Evolutionary conservation across 176 grass and related monocot genomes (phyloP), one percentile per base, ranked within the genome.

Genomic region (Puccinellia tenuiflora): DNA sequence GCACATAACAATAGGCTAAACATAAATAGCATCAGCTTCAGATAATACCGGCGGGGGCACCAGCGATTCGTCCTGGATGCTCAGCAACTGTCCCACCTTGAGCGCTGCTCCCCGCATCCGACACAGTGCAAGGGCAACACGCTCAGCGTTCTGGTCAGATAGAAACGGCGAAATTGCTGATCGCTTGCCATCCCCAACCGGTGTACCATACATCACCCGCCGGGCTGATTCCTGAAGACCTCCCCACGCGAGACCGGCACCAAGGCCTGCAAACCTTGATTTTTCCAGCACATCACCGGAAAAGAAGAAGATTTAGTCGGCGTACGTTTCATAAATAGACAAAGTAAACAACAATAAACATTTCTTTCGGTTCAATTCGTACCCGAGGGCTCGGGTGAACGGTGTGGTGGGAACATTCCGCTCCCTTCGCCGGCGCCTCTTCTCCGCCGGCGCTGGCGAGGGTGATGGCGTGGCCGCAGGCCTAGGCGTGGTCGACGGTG

Each of bases 41-140:
- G 54, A 46, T 20, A 85, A n/a, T 95, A 98, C 96, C 85, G 92
- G 96, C 0, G 88, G 83, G 17, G 96, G 96, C 28, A 95, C 93
- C 15, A 98, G 90, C 18, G 96, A 95, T 75, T 98, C 92, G 57
- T 98, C 96, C 84, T 98, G 96, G 60, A 98, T 98, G 85, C 96
- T 95, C 85, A 98, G 84, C 92, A 98, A 90, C 85, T 98, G 91
- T 17, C 92, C 96, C 25, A 95, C 89, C 77, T 98, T 95, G 53
- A 98, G 89, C 6, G 96, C 96, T 0, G 96, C 96, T 38, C 96
- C 96, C 25, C 92, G 68, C 96, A 98, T 98, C 62, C 96, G 88
- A 61, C 96, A 98, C 59, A 95, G 81, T 0, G 96, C 96, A 43
- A 95, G 79, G 4, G 96, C 96, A 47, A 98, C 80, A 43, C 91